Evolutionary conservation across 2,329 filamentous ascomycete genomes (phyloP), one percentile per base, ranked within the genome.

Genomic region (Exophiala viscosa): DNA sequence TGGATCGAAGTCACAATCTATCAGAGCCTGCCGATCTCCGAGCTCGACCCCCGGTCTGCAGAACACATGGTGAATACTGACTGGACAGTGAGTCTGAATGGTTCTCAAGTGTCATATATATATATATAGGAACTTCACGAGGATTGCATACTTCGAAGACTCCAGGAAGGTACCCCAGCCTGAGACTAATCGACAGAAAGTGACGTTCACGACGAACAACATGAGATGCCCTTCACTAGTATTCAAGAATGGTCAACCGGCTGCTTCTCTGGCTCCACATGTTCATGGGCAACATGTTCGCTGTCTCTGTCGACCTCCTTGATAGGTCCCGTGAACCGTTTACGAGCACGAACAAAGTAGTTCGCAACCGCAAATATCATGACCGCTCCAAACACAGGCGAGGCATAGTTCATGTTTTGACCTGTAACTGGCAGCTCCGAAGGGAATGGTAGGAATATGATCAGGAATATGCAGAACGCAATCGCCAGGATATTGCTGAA

Each of bases 371-470:
- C 48, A 17, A 59, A 28, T 10, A 63, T 10, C 38, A 62, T 45
- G 9, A 60, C 57, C 3, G 34, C 48, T 5, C 40, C 45, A 40
- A 58, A 61, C 1, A 63, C 56, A 4, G 48, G 54, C 34, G 50
- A 50, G 5, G 58, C 51, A 46, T 60, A 70, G 39, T 70, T 70
- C 66, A 70, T 69, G 13, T 67, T 68, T 41, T 59, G 48, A 1
- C 59, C 59, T 0, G 65, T 68, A n/a, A 70, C 67, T 0, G 68
- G 68, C 9, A 66, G n/a, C 1, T 54, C 58, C 0, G 66, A 36
- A 0, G 68, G 68, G 46, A 70, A 70, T 6, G 64, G 64, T 45
- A 69, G 50, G 52, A 68, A 69, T 18, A 69, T 64, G n/a, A 56
- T 55, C 35, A 67, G 65, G 55, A 66, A 68, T 1, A 61, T 59